A percentile compares a stretch with the other conserved stretches of the same genome.
Evolutionary conservation across 371 early-diverging fungal genomes (phyloP).

Genomic region (Mortierella sp.): DNA sequence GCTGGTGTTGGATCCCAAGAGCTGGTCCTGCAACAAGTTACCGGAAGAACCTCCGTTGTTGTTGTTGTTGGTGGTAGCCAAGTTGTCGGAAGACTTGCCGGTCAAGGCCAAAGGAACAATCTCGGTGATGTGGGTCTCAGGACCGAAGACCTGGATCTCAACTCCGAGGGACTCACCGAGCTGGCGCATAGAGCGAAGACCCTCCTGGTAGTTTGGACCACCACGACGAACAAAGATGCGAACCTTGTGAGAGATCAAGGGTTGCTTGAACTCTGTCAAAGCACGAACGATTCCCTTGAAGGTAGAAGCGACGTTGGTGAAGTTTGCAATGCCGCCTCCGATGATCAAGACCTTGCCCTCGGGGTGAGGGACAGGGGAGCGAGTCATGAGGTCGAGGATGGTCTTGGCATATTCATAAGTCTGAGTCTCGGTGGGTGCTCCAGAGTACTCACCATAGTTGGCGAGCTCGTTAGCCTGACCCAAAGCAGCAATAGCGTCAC

Average conservation of each 20-base stretch:
- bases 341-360: slow-evolving; percentile 96
- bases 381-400: slow-evolving; percentile 98
- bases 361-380: slow-evolving; percentile 77
- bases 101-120: slow-evolving; percentile 95
- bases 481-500: slow-evolving; percentile 96
- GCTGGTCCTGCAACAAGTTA: slow-evolving; percentile 73
- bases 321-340: slow-evolving; percentile 99
- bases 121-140: slow-evolving; percentile 98
- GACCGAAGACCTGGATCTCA: slow-evolving; percentile 96
- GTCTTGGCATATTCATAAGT: slow-evolving; percentile 99
- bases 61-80: slow-evolving; percentile 46
- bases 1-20: slow-evolving; percentile 63
- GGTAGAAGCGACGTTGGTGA: slow-evolving; percentile 98
- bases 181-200: slow-evolving; percentile 94
- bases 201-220: slow-evolving; percentile 99
- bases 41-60: slow-evolving; percentile 61
- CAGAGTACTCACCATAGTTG: slow-evolving; percentile 99
- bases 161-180: slow-evolving; percentile 93
- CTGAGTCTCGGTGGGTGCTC: slow-evolving; percentile 97
- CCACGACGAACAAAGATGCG: slow-evolving; percentile 97
- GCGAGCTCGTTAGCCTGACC: slow-evolving; percentile 95
- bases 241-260: slow-evolving; percentile 88
- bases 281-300: slow-evolving; percentile 99
- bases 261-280: slow-evolving; percentile 90
- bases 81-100: slow-evolving; percentile 61